Conservation (phyloP, 441 rosid species). For the Pelargonium cotyledonis region DNA sequence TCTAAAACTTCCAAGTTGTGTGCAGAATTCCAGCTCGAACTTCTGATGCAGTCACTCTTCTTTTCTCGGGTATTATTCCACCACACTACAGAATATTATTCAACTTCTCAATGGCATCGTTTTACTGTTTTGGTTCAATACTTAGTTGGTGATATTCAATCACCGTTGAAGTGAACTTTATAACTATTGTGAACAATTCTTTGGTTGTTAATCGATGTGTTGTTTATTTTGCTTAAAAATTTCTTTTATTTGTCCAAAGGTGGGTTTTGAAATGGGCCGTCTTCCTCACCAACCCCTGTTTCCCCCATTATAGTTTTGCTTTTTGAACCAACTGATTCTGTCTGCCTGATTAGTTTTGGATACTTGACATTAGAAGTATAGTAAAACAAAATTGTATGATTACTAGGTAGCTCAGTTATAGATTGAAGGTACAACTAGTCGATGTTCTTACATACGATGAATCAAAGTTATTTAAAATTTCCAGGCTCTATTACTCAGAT, state of each 20-base stretch:
- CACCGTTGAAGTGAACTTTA: neutral
- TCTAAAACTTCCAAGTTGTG: slow-evolving; percentile 19
- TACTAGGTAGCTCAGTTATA: slow-evolving; percentile 1
- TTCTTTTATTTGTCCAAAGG: neutral
- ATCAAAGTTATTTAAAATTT: neutral
- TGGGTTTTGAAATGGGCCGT: no score
- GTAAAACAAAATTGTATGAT: no score
- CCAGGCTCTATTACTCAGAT: slow-evolving; percentile 1
- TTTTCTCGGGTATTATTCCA: slow-evolving; percentile 76
- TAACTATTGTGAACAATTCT: neutral
- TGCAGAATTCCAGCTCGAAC: slow-evolving; percentile 95
- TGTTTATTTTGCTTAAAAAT: no score
- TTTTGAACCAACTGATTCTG: neutral
- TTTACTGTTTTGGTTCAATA: slow-evolving; percentile 16
- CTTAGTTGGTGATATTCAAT: slow-evolving; percentile 7
- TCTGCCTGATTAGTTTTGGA: neutral
- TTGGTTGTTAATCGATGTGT: no score
- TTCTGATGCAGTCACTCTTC: slow-evolving; percentile 82
- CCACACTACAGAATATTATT: slow-evolving; percentile 17
- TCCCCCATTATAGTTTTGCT: no score
- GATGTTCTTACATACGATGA: neutral
- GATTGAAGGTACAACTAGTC: neutral
- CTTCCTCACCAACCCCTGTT: no score
- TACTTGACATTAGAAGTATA: neutral
- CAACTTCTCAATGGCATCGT: slow-evolving; percentile 20